Evolutionary conservation across 2,329 filamentous ascomycete genomes (phyloP).

Genomic region (Penicillium capsulatum): DNA sequence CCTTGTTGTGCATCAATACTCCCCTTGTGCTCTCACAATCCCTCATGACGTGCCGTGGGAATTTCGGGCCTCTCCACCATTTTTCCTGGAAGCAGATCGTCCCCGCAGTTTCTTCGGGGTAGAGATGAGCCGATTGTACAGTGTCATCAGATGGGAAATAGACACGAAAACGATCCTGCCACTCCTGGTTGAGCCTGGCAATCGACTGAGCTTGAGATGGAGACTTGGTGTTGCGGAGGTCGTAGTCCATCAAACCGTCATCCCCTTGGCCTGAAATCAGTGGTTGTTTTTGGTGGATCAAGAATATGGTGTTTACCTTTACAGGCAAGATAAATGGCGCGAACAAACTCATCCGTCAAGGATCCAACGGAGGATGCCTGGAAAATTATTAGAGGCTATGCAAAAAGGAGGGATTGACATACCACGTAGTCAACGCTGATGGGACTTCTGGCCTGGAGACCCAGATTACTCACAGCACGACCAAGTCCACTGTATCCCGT

Average conservation of each 20-base stretch:
- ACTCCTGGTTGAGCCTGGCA: conserved; percentile 38
- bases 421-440: conserved; percentile 71
- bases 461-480: conserved; percentile 60
- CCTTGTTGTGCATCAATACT: conserved; percentile 87
- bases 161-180: conserved; percentile 58
- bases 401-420: conserved; percentile 32
- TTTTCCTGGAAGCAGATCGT: conserved; percentile 74
- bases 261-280: conserved; percentile 37
- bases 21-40: conserved; percentile 69
- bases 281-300: conserved; percentile 1
- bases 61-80: conserved; percentile 66
- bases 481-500: conserved; percentile 74
- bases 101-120: conserved; percentile 51
- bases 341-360: conserved; percentile 64
- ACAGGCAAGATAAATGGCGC: conserved; percentile 55
- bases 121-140: conserved; percentile 56
- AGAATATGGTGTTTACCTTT: conserved; percentile 42
- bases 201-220: conserved; percentile 34
- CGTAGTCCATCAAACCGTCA: conserved; percentile 44
- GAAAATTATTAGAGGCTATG: conserved; percentile 11
- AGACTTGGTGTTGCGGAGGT: conserved; percentile 33
- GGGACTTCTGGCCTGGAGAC: conserved; percentile 52
- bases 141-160: conserved; percentile 78
- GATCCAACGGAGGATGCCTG: conserved; percentile 78
- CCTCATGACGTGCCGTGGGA: conserved; percentile 67